Percentiles rank a stretch among this genome's conserved stretches.
Conservation (phyloP, 192 early-diverging fungal genomes). For the Coemansia pectinata region DNA sequence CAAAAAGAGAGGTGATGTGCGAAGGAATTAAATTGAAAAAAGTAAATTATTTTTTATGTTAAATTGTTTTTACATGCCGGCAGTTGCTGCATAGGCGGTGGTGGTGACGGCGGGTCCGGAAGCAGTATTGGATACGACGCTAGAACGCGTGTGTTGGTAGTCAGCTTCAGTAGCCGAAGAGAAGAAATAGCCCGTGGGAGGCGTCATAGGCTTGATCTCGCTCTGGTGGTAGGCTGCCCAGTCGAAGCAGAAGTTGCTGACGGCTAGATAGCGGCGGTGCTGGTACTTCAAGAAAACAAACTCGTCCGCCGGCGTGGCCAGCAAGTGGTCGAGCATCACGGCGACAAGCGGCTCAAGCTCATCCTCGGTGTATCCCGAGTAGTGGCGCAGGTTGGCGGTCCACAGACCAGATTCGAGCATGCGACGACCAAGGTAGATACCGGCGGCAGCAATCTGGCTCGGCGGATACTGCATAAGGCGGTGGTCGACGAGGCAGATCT, state of each 20-base stretch:
- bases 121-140: background rate
- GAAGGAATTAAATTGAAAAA: background rate
- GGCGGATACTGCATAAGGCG: constrained; percentile 70
- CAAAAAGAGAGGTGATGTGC: background rate
- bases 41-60: background rate
- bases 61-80: constrained; percentile 3
- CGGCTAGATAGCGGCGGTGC: constrained; percentile 76
- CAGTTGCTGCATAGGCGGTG: background rate
- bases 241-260: constrained; percentile 76
- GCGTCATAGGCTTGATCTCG: constrained; percentile 21
- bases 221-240: constrained; percentile 65
- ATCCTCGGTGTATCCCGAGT: constrained; percentile 75
- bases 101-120: background rate
- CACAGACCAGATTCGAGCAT: constrained; percentile 78
- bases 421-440: constrained; percentile 75
- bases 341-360: constrained; percentile 66
- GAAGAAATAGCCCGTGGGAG: constrained; percentile 28
- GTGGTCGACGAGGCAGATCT: constrained; percentile 87
- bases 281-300: constrained; percentile 87
- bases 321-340: constrained; percentile 73
- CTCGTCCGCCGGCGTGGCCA: constrained; percentile 56
- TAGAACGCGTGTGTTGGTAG: background rate
- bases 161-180: background rate
- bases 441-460: constrained; percentile 75
- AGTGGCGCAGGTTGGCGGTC: constrained; percentile 74